Base-by-base conservation (phyloP, 1,139 yeast species). In the Lodderomyces oxycetoniae region DNA sequence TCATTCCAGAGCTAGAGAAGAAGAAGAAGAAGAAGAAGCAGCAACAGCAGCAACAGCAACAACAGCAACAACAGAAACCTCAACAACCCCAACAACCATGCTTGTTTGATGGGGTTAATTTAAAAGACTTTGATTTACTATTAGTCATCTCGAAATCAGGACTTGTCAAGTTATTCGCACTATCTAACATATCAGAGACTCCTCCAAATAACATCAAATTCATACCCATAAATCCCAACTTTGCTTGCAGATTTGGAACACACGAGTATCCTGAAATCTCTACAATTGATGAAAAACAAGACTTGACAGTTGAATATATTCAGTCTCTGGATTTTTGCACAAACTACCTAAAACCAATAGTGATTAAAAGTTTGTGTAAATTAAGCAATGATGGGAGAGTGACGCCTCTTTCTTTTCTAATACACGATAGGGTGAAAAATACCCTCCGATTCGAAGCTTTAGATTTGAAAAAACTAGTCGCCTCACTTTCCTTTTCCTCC, bases 171-270 rank as follows among this genome's bases (percentile, higher is more conserved):
- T 50, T 78, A 0, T 70, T 67, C 47, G 64, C 74, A 3, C 52
- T 86, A 19, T 65, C 67, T 16, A 77, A 80, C 46, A 52, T 80
- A 10, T 70, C 74, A 1, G 58, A 52, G 26, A 66, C 60, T 39
- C 79, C 76, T 23, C 86, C 63, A 16, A 64, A 56, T 39, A 51
- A 53, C 31, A 57, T 63, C 11, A 44, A 44, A 20, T 55, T 64
- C 34, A 52, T 46, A 7, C 42, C 46, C 26, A 30, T 59, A 24
- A 28, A 38, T 1, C 26, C 30, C 2, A 21, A 21, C 26, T 17
- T 21, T 21, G 15, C 15, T 23, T 24, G 7, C 26, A 27, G 31
- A 33, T 40, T 47, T 33, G 40, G 43, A 2, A 28, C 34, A 10
- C 41, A 43, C 26, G 44, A 50, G 10, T 50, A 49, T 34, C 56